Evolutionary conservation across 2,329 filamentous ascomycete genomes (phyloP).

Genomic region (Myriosclerotinia scirpicola): DNA sequence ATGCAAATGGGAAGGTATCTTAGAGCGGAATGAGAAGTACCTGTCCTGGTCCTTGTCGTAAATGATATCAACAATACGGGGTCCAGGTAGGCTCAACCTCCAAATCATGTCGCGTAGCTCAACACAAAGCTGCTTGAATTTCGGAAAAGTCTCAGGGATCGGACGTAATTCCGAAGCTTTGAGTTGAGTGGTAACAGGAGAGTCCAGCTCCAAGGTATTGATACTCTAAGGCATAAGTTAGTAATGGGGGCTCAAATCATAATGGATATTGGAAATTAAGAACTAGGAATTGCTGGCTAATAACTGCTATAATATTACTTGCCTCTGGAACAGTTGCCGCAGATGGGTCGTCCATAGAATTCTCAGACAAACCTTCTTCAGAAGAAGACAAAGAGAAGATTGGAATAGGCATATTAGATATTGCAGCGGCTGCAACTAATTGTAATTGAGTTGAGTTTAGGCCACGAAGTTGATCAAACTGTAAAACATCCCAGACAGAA

Average conservation of each 20-base stretch:
- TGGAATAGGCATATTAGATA: background rate
- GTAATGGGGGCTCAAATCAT: background rate
- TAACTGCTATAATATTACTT: background rate
- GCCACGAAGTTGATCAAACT: background rate
- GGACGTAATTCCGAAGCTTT: background rate
- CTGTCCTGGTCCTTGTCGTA: constrained; percentile 15
- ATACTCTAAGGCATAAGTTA: background rate
- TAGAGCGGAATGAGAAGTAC: constrained; percentile 10
- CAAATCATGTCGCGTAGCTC: constrained; percentile 8
- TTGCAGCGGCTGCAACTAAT: background rate
- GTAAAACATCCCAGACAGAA: background rate
- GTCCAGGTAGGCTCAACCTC: background rate
- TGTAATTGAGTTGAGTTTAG: background rate
- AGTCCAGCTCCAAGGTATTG: background rate
- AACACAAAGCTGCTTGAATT: background rate
- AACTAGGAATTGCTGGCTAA: background rate
- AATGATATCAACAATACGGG: constrained; percentile 11
- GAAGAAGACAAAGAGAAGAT: background rate
- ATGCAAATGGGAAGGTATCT: constrained; percentile 1
- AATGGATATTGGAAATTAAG: background rate
- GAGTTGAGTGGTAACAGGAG: background rate
- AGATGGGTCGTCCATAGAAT: background rate
- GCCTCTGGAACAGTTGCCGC: background rate
- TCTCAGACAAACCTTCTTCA: background rate
- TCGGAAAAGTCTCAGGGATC: background rate